phyloP scores from a whole-genome alignment of 495 filamentous ascomycete species.

The Parachaetomium inaequale region DNA sequence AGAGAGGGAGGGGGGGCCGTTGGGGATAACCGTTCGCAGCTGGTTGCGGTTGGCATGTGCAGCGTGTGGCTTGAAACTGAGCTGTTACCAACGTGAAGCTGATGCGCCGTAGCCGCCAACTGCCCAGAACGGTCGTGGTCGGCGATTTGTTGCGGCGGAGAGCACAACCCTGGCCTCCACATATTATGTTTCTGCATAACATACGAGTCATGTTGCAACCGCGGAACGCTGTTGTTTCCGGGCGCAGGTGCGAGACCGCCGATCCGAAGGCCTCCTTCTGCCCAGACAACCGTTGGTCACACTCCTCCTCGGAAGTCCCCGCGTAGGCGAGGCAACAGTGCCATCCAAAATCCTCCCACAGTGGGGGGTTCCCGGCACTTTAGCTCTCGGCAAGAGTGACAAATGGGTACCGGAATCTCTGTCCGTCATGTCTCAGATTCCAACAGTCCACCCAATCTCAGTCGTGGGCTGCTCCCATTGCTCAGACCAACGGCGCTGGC shows the following conservation, averaged over 20 bases:
- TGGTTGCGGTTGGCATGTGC: not conserved
- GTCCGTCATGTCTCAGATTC: conserved; percentile 1
- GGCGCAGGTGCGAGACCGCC: too few species aligned
- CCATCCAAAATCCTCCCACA: not conserved
- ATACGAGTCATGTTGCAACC: not conserved
- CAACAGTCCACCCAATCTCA: not conserved
- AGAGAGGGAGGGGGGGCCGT: not conserved
- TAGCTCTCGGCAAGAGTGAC: not conserved
- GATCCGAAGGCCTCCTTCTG: not conserved
- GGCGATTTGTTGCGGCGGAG: not conserved
- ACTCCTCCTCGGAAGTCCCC: not conserved
- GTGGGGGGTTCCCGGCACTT: not conserved
- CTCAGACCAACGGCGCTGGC: not conserved
- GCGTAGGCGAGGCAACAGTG: not conserved
- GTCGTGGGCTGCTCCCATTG: too few species aligned
- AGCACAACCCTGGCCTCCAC: not conserved
- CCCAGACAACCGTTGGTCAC: not conserved
- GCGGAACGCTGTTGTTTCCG: too few species aligned
- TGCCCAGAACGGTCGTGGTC: too few species aligned
- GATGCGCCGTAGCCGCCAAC: conserved; percentile 5
- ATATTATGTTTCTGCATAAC: not conserved
- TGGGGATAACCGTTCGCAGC: not conserved
- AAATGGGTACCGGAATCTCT: not conserved
- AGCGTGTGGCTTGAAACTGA: not conserved
- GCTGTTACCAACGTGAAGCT: not conserved